Evolutionary conservation across 2,329 filamentous ascomycete species (phyloP).

Genomic region (Arthrobotrys sinensis): DNA sequence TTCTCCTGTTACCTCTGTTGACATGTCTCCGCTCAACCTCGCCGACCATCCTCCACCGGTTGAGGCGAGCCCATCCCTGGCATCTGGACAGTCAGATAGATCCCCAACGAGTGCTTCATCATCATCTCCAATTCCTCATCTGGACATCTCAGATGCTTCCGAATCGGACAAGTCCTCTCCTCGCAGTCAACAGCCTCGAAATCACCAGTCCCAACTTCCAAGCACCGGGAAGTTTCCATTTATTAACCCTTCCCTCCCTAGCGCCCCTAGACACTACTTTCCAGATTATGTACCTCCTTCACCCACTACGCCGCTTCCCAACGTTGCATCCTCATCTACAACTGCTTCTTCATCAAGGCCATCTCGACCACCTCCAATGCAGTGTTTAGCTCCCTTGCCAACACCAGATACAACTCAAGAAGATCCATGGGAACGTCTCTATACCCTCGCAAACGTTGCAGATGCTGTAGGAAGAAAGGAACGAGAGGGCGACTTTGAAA

Average conservation of each 20-base stretch:
- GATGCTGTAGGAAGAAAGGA: constrained; percentile 24
- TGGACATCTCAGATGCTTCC: not conserved
- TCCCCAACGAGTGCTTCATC: not conserved
- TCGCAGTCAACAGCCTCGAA: not conserved
- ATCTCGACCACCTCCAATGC: not conserved
- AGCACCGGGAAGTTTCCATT: not conserved
- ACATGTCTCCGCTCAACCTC: not conserved
- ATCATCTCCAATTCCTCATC: not conserved
- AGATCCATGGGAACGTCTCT: constrained; percentile 18
- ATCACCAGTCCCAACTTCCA: not conserved
- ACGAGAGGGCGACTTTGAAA: not conserved
- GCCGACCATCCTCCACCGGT: not conserved
- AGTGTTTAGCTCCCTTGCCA: not conserved
- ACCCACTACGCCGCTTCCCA: not conserved
- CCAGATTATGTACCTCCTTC: constrained; percentile 14
- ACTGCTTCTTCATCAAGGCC: not conserved
- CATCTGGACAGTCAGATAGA: not conserved
- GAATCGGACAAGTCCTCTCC: not conserved
- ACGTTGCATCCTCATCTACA: not conserved
- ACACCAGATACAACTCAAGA: not conserved
- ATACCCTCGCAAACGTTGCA: constrained; percentile 39
- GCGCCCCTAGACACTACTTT: constrained; percentile 19
- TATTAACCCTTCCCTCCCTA: not conserved
- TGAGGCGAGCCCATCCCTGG: too few relatives aligned
- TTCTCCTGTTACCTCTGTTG: not conserved